phyloP scores from a whole-genome alignment of 2,329 filamentous ascomycete species.

The Penicillium sp. region DNA sequence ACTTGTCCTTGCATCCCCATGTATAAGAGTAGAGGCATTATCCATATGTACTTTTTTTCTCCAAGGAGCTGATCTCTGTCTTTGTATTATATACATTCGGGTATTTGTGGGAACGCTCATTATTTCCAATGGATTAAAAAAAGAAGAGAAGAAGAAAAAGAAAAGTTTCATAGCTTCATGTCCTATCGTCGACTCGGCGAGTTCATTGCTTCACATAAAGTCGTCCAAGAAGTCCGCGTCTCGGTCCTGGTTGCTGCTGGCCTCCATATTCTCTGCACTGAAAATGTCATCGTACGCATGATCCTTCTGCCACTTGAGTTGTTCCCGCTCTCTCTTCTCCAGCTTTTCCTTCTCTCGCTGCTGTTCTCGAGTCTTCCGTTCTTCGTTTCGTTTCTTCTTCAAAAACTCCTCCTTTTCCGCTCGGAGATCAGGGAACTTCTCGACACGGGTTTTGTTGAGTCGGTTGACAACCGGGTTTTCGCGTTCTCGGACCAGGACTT shows the following conservation, averaged over 20 bases:
- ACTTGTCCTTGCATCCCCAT: not conserved
- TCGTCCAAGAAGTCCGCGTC: slow-evolving; percentile 73
- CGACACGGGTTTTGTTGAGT: slow-evolving; percentile 93
- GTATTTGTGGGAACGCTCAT: not conserved
- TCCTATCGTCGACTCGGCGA: slow-evolving; percentile 1
- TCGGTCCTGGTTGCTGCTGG: slow-evolving; percentile 79
- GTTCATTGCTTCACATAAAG: slow-evolving; percentile 65
- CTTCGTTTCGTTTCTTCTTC: slow-evolving; percentile 65
- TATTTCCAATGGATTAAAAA: not conserved
- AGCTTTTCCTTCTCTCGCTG: slow-evolving; percentile 40
- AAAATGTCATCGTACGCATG: slow-evolving; percentile 95
- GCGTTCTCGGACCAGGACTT: slow-evolving; percentile 70
- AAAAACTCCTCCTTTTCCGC: slow-evolving; percentile 75
- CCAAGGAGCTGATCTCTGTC: not conserved
- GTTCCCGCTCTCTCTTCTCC: slow-evolving; percentile 67
- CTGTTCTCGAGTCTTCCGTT: slow-evolving; percentile 47
- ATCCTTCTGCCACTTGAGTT: slow-evolving; percentile 92
- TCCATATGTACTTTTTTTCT: not conserved
- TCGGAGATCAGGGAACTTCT: slow-evolving; percentile 77
- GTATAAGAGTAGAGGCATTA: not conserved
- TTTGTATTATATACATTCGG: not conserved
- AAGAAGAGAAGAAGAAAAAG: not conserved
- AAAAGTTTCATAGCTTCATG: slow-evolving; percentile 12
- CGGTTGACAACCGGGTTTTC: slow-evolving; percentile 92
- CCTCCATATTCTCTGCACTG: slow-evolving; percentile 71